Evolutionary conservation across 352 stramenopile species (phyloP), one percentile per base, ranked within the genome.

Genomic region (Pythium angustatum): DNA sequence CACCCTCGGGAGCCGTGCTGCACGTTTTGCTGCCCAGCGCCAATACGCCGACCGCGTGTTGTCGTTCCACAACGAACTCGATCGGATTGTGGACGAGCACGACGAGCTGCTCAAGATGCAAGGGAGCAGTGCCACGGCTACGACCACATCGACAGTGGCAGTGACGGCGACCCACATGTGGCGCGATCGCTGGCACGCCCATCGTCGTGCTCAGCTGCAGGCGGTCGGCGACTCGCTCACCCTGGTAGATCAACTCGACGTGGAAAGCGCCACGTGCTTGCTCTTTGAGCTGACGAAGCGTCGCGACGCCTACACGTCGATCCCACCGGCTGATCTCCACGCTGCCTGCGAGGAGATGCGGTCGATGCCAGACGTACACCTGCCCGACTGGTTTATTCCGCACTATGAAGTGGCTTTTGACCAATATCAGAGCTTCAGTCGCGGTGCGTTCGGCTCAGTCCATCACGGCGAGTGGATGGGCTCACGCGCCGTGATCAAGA

Each of bases 401-500:
- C 49, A 30, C 7, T 66, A 59, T 30, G 58, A 66, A 22, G n/a
- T 66, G 8, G 10, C 33, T 31, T 63, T 56, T 19, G 58, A 58
- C 49, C 2, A 64, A 14, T 9, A 24, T 14, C 7, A 14, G 15
- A 31, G 24, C 2, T 68, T 82, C 60, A 58, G 66, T 30, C n/a
- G 15, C 2, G 75, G 72, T 0, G 60, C 60, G 0, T 78, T 73
- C 15, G 71, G 74, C 1, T 68, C 62, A 1, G 65, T 73, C 28
- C 69, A 73, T 30, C 47, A 56, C 17, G 75, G 70, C 8, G 61
- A 60, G 21, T 83, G 72, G 72, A 69, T 71, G 26, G 55, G 52
- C 28, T 58, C 63, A 4, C 58, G 63, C 12, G 72, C 79, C 9
- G 64, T 85, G 2, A 70, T 78, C 53, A 79, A 83, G 55, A 57